Evolutionary conservation across 2,329 filamentous ascomycete species (phyloP).

Genomic region (Fusarium xylarioides): DNA sequence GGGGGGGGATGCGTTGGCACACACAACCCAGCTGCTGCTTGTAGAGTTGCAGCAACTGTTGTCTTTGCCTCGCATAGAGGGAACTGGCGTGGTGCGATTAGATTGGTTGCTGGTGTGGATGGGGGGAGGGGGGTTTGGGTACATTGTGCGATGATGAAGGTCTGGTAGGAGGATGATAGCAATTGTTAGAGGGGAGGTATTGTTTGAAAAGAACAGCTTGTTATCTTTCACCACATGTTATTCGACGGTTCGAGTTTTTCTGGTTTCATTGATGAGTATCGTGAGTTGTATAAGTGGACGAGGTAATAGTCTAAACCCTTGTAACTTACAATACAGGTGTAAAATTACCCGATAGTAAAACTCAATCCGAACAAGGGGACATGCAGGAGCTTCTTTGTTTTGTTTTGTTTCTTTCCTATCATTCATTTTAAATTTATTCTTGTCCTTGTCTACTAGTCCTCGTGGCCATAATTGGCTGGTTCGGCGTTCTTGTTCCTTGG

Average conservation of each 20-base stretch:
- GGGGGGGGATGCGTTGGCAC: conserved; percentile 39
- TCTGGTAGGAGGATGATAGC: conserved; percentile 9
- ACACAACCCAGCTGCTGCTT: conserved; percentile 24
- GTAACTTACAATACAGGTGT: neutral
- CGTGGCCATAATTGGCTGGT: conserved; percentile 37
- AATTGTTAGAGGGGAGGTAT: conserved; percentile 33
- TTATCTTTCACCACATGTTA: conserved; percentile 1
- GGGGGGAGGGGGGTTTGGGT: conserved; percentile 18
- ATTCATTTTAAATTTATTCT: neutral
- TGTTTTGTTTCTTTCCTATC: conserved; percentile 4
- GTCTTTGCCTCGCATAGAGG: conserved; percentile 39
- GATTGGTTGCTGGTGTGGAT: conserved; percentile 31
- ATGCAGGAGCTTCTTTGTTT: neutral
- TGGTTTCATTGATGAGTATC: conserved; percentile 7
- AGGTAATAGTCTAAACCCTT: conserved; percentile 1
- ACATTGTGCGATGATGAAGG: conserved; percentile 2
- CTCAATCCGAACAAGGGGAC: conserved; percentile 27
- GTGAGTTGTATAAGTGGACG: neutral
- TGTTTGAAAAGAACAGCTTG: conserved; percentile 1
- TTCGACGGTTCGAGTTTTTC: neutral
- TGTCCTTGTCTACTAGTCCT: neutral
- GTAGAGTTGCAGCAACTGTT: conserved; percentile 33
- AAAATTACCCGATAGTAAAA: conserved; percentile 10
- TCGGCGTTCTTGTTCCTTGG: neutral
- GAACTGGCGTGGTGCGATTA: conserved; percentile 35